A percentile compares a stretch with the other conserved stretches of the same genome.
These are phyloP conservation scores for Dactylellina drechsleri DNA, from an alignment of 2,329 filamentous ascomycete species.

Conservation along the genomic window DNA sequence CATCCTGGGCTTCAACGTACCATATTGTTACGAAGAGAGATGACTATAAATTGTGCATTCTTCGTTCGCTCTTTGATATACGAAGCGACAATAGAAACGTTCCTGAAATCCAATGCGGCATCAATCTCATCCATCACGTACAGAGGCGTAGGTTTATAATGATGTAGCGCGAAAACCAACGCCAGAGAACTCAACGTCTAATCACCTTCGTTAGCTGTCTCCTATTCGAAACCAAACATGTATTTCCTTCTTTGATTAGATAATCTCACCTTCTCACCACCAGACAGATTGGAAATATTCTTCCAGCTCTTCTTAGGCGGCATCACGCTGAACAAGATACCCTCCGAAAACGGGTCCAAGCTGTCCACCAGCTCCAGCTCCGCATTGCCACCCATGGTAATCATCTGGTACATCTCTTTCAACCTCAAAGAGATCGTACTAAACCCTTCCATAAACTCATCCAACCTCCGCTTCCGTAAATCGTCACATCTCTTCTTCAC, in stretches of 20 bases:
- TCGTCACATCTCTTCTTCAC: constrained; percentile 95
- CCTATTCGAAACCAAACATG: neutral
- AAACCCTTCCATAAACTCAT: constrained; percentile 99
- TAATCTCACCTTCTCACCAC: constrained; percentile 79
- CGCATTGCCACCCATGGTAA: constrained; percentile 98
- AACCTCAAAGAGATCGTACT: constrained; percentile 89
- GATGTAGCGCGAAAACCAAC: constrained; percentile 95
- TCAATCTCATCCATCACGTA: constrained; percentile 99
- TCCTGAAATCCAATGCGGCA: constrained; percentile 95
- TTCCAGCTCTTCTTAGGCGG: constrained; percentile 99
- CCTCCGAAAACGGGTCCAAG: constrained; percentile 94
- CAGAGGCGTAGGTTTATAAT: constrained; percentile 95
- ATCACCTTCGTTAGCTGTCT: constrained; percentile 14
- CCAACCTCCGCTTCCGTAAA: constrained; percentile 85
- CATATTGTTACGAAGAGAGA: constrained; percentile 98
- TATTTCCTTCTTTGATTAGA: neutral
- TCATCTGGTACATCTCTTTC: constrained; percentile 99
- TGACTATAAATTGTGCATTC: constrained; percentile 99
- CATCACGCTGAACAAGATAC: constrained; percentile 98
- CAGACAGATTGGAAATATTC: constrained; percentile 94
- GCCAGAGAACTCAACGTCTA: constrained; percentile 87
- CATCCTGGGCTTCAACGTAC: constrained; percentile 57
- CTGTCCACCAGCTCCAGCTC: constrained; percentile 97
- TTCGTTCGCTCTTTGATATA: constrained; percentile 99
- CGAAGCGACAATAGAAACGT: constrained; percentile 96